Percentiles rank a stretch among this genome's conserved stretches.
Evolutionary conservation across 1,284 basidiomycete genomes (phyloP).

Genomic region (Fomitopsis pinicola): DNA sequence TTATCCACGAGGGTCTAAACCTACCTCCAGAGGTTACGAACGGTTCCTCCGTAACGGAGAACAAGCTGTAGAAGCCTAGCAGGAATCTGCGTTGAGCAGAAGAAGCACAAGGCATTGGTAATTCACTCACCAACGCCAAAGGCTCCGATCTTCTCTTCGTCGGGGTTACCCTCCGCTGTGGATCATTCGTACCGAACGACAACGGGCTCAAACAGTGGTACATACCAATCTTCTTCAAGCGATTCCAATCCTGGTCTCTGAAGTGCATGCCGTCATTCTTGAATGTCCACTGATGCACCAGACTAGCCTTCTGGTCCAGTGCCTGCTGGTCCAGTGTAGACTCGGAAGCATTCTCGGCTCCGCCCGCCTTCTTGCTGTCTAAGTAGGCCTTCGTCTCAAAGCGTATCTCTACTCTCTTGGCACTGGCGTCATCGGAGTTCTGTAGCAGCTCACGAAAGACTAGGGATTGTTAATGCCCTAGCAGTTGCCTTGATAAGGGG

Average conservation of each 20-base stretch:
- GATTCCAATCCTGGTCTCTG: constrained; percentile 81
- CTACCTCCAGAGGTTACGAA: constrained; percentile 85
- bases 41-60: constrained; percentile 88
- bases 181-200: constrained; percentile 1
- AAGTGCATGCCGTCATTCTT: constrained; percentile 86
- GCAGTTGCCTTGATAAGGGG: too few species aligned
- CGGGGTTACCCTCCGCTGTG: constrained; percentile 78
- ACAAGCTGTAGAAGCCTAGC: constrained; percentile 74
- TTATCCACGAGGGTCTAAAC: background rate
- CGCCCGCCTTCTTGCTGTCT: constrained; percentile 32
- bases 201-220: constrained; percentile 4
- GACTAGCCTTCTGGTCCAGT: constrained; percentile 63
- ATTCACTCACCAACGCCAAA: constrained; percentile 70
- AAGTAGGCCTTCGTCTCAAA: constrained; percentile 68
- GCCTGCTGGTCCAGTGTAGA: background rate
- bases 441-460: constrained; percentile 91
- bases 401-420: constrained; percentile 76
- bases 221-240: constrained; percentile 84
- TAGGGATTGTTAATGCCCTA: constrained; percentile 13
- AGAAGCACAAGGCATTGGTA: background rate
- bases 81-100: background rate
- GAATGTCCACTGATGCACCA: constrained; percentile 74
- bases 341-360: constrained; percentile 4
- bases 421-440: constrained; percentile 94
- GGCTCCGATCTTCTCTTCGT: constrained; percentile 83